These are phyloP conservation scores for Carex parvula DNA, from an alignment of 176 grass and related monocot species.

Conservation along the genomic window DNA sequence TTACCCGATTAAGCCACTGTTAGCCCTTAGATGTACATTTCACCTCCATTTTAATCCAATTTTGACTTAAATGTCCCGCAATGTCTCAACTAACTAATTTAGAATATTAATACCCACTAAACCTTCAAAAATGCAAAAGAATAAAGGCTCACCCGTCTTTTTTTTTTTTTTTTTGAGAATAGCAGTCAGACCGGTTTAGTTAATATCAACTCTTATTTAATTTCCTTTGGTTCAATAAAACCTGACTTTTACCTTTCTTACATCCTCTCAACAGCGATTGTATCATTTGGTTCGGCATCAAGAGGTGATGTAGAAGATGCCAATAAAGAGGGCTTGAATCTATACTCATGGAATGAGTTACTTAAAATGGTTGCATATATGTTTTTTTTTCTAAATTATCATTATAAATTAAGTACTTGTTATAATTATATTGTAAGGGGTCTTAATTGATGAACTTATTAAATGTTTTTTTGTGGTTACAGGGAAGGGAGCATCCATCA, in stretches of 20 bases:
- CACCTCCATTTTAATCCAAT: conserved; percentile 2
- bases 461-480: conserved; percentile 24
- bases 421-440: neutral
- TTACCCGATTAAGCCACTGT: neutral
- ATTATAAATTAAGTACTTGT: neutral
- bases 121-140: neutral
- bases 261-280: conserved; percentile 50
- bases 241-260: neutral
- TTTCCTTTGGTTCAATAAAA: neutral
- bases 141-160: neutral
- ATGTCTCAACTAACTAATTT: neutral
- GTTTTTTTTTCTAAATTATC: neutral
- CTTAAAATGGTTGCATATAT: conserved; percentile 56
- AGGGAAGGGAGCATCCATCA: conserved; percentile 68
- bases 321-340: conserved; percentile 41
- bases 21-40: neutral
- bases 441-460: conserved; percentile 27
- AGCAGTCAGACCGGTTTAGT: too few relatives aligned
- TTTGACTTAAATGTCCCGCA: neutral
- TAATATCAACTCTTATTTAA: neutral
- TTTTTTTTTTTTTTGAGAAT: too few relatives aligned
- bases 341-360: conserved; percentile 77
- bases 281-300: conserved; percentile 60
- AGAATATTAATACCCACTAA: neutral
- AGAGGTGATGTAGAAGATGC: conserved; percentile 49